These are phyloP conservation scores for Actinomucor elegans DNA, from an alignment of 371 early-diverging fungal species.

Conservation along the genomic window DNA sequence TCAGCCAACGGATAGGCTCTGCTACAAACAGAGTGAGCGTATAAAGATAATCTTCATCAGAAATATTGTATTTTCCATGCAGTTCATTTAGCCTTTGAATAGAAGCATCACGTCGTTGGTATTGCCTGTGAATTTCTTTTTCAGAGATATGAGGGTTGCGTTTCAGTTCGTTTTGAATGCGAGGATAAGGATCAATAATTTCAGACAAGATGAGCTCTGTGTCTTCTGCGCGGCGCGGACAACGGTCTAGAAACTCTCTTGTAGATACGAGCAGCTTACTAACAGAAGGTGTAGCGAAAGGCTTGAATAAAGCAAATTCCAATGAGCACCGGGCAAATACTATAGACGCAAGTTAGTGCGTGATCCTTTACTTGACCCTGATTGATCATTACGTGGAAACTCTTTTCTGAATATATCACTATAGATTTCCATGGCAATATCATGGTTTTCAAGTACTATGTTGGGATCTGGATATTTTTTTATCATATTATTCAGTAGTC, in stretches of 20 bases:
- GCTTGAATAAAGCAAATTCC: slow-evolving; percentile 53
- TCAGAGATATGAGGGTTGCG: slow-evolving; percentile 18
- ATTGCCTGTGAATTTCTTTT: slow-evolving; percentile 31
- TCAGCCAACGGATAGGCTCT: slow-evolving; percentile 46
- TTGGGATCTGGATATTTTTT: slow-evolving; percentile 51
- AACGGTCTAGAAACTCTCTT: slow-evolving; percentile 35
- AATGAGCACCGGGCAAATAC: slow-evolving; percentile 29
- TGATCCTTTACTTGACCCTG: not conserved
- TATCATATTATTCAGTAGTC: slow-evolving; percentile 26
- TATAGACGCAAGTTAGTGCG: no score
- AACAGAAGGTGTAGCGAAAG: slow-evolving; percentile 51
- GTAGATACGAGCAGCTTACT: slow-evolving; percentile 49
- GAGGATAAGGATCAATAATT: slow-evolving; percentile 36
- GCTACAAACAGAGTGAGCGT: slow-evolving; percentile 46
- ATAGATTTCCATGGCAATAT: slow-evolving; percentile 41
- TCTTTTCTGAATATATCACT: slow-evolving; percentile 35
- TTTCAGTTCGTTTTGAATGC: slow-evolving; percentile 32
- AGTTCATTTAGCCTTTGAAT: slow-evolving; percentile 49
- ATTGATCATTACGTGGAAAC: slow-evolving; percentile 41
- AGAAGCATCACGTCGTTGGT: slow-evolving; percentile 27
- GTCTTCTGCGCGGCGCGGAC: slow-evolving; percentile 49
- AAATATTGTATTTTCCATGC: slow-evolving; percentile 51
- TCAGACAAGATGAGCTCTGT: slow-evolving; percentile 48
- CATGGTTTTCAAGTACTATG: slow-evolving; percentile 32
- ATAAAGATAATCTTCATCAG: slow-evolving; percentile 53